Evolutionary conservation across 768 basidiomycete species (phyloP).

Genomic region (Sarcomyxa edulis): DNA sequence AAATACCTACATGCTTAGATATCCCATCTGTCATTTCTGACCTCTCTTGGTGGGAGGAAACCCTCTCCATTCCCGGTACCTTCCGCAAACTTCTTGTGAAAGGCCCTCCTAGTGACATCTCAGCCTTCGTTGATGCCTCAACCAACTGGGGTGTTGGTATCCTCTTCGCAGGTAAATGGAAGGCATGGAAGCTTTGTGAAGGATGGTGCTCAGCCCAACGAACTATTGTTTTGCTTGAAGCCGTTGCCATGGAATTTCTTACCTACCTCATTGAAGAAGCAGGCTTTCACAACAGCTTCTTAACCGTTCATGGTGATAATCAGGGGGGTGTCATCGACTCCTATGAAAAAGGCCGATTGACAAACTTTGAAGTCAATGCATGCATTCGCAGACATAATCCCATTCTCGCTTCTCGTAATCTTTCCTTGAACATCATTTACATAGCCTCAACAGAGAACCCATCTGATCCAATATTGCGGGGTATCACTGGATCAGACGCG

Average conservation of each 20-base stretch:
- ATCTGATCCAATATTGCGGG: constrained; percentile 2
- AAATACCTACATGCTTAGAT: background rate
- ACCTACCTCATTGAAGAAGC: constrained; percentile 6
- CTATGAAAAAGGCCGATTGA: constrained; percentile 16
- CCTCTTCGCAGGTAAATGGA: constrained; percentile 11
- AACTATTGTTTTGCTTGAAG: constrained; percentile 23
- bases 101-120: constrained; percentile 1
- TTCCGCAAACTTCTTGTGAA: background rate
- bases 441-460: constrained; percentile 1
- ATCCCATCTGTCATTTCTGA: background rate
- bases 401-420: background rate
- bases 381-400: background rate
- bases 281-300: constrained; percentile 10
- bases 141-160: constrained; percentile 23
- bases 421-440: background rate
- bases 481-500: no score
- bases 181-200: constrained; percentile 13
- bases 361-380: constrained; percentile 12
- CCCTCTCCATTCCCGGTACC: background rate
- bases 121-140: constrained; percentile 20
- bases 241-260: constrained; percentile 18
- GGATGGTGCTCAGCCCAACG: constrained; percentile 15
- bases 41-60: constrained; percentile 7
- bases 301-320: constrained; percentile 22
- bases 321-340: constrained; percentile 24